phyloP scores from a whole-genome alignment of 2,329 filamentous ascomycete genomes.

The Scytalidium sp. region DNA sequence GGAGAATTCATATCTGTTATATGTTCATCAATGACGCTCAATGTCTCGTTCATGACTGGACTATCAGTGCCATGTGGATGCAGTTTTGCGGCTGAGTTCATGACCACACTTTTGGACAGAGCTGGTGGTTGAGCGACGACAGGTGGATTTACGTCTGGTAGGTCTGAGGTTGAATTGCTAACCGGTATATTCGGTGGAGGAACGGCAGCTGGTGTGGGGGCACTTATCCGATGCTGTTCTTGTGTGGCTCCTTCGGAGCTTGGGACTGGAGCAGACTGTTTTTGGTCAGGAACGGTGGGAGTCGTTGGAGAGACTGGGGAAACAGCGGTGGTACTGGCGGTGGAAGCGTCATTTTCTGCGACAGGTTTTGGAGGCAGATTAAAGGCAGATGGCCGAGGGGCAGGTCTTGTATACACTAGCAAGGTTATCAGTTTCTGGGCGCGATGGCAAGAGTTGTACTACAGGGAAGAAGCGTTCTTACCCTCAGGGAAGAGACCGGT shows the following conservation, averaged over 20 bases:
- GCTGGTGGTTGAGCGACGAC: conserved; percentile 30
- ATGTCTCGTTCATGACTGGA: conserved; percentile 87
- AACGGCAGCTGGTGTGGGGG: conserved; percentile 6
- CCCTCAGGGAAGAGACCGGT: conserved; percentile 83
- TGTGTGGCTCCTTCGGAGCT: conserved; percentile 19
- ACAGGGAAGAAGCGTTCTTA: conserved; percentile 28
- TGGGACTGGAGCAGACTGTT: conserved; percentile 6
- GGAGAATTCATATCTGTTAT: conserved; percentile 77
- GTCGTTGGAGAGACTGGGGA: not conserved
- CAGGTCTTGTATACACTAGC: conserved; percentile 32
- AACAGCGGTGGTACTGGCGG: not conserved
- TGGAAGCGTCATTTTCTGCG: not conserved
- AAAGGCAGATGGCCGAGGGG: conserved; percentile 26
- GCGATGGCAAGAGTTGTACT: not conserved
- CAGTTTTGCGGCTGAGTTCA: conserved; percentile 44
- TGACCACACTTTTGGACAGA: conserved; percentile 32
- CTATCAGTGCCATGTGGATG: conserved; percentile 51
- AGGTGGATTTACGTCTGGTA: not conserved
- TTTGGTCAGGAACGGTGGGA: not conserved
- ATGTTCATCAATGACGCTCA: conserved; percentile 96
- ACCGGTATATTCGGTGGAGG: conserved; percentile 17
- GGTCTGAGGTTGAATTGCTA: conserved; percentile 32
- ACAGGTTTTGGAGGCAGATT: not conserved
- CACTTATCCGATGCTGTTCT: conserved; percentile 26
- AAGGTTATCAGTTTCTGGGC: conserved; percentile 11